Evolutionary conservation across 176 grass and related monocot species (phyloP).

Genomic region (Triticum urartu): DNA sequence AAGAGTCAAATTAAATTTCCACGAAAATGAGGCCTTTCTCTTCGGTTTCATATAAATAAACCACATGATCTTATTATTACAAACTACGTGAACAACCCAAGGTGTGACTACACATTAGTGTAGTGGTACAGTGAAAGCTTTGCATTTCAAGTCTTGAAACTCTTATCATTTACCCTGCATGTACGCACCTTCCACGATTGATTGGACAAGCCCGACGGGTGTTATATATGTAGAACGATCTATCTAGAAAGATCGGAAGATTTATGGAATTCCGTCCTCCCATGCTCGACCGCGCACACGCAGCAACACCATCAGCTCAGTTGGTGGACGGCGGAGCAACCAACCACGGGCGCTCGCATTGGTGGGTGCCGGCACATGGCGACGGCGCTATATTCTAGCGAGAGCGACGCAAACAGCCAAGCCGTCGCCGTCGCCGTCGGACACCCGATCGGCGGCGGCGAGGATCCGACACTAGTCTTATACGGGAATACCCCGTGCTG

Average conservation of each 20-base stretch:
- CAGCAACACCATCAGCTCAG: constrained; percentile 10
- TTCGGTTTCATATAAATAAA: too few relatives aligned
- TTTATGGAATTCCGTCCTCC: neutral
- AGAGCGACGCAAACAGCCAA: neutral
- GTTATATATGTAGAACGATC: too few relatives aligned
- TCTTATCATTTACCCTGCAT: neutral
- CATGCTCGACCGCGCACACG: neutral
- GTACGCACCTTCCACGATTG: neutral
- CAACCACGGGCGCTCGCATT: constrained; percentile 21
- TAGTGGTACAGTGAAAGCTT: too few relatives aligned
- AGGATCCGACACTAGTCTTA: neutral
- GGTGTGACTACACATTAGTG: too few relatives aligned
- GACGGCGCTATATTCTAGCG: constrained; percentile 14
- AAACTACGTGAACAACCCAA: too few relatives aligned
- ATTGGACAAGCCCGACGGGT: neutral
- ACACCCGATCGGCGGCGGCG: neutral
- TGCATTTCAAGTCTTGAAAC: too few relatives aligned
- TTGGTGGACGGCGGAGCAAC: constrained; percentile 31
- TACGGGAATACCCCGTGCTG: neutral
- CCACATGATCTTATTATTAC: too few relatives aligned
- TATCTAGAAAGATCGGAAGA: neutral
- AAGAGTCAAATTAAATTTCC: too few relatives aligned
- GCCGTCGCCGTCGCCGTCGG: constrained; percentile 5
- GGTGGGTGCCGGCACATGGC: constrained; percentile 37
- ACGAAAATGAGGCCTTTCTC: too few relatives aligned